These are phyloP conservation scores for Cladophialophora chaetospira DNA, from an alignment of 2,329 filamentous ascomycete species.

Conservation along the genomic window DNA sequence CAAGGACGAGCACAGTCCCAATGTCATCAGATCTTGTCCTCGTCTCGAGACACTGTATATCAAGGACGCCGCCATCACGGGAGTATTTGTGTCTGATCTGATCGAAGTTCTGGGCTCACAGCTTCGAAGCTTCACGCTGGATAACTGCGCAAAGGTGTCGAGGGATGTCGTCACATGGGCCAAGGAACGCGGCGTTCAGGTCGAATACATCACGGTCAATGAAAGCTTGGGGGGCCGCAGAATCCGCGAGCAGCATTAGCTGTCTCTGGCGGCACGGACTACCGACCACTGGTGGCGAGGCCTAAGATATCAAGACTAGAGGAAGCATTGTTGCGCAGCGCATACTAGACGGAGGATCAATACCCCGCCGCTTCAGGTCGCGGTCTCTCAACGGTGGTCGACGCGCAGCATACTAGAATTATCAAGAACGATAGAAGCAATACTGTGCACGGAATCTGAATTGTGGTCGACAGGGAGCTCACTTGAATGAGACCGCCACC, in stretches of 20 bases:
- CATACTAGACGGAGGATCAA: no score
- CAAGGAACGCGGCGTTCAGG: constrained; percentile 6
- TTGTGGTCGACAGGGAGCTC: no score
- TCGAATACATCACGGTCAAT: background rate
- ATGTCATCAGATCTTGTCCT: constrained; percentile 9
- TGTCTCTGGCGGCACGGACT: no score
- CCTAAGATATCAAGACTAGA: background rate
- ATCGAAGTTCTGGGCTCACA: constrained; percentile 11
- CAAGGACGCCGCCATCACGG: constrained; percentile 13
- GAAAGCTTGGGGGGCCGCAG: background rate
- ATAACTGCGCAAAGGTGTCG: constrained; percentile 17
- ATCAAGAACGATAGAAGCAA: no score
- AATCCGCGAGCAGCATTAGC: background rate
- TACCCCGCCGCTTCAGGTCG: no score
- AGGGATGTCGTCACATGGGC: constrained; percentile 23
- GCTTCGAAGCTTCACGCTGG: constrained; percentile 11
- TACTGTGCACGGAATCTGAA: no score
- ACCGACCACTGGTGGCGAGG: no score
- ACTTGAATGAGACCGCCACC: no score
- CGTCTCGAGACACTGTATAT: constrained; percentile 13
- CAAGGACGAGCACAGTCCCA: background rate
- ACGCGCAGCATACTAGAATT: no score
- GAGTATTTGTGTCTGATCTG: constrained; percentile 22
- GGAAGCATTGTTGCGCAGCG: no score
- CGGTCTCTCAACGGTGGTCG: no score